Percentiles rank a stretch among this genome's conserved stretches.
These are phyloP conservation scores for Physcomitrellopsis africana DNA, from an alignment of 225 moss, liverwort and hornwort species.

Conservation along the genomic window DNA sequence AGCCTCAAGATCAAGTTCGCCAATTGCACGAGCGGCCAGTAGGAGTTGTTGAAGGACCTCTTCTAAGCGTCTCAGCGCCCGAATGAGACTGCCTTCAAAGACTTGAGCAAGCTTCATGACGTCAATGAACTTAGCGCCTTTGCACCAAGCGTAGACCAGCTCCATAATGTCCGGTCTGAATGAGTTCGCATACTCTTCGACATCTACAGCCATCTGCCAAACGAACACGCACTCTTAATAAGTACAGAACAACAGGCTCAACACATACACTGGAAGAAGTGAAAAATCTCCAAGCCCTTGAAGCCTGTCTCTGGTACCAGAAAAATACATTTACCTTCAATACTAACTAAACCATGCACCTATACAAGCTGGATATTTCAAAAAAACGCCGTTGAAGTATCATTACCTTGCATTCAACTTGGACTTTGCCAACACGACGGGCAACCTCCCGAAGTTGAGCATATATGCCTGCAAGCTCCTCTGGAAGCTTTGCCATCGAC, in stretches of 20 bases:
- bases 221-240: background rate
- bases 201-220: constrained; percentile 74
- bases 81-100: constrained; percentile 94
- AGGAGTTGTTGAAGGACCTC: constrained; percentile 92
- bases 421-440: constrained; percentile 79
- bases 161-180: constrained; percentile 95
- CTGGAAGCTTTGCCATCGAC: constrained; percentile 64
- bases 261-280: background rate
- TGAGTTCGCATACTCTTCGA: constrained; percentile 81
- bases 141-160: constrained; percentile 81
- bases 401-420: constrained; percentile 90
- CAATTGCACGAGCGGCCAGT: constrained; percentile 74
- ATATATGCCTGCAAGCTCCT: constrained; percentile 82
- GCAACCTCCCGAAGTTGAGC: constrained; percentile 89
- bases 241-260: background rate
- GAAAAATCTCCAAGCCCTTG: background rate
- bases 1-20: constrained; percentile 78
- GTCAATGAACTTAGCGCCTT: constrained; percentile 86
- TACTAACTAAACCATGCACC: background rate
- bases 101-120: constrained; percentile 85
- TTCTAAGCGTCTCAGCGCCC: constrained; percentile 86
- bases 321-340: background rate
- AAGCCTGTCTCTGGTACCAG: background rate
- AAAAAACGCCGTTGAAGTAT: background rate
- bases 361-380: background rate